Base-by-base conservation (phyloP, 345 rosid species). In the Pseudoturritis turrita region DNA sequence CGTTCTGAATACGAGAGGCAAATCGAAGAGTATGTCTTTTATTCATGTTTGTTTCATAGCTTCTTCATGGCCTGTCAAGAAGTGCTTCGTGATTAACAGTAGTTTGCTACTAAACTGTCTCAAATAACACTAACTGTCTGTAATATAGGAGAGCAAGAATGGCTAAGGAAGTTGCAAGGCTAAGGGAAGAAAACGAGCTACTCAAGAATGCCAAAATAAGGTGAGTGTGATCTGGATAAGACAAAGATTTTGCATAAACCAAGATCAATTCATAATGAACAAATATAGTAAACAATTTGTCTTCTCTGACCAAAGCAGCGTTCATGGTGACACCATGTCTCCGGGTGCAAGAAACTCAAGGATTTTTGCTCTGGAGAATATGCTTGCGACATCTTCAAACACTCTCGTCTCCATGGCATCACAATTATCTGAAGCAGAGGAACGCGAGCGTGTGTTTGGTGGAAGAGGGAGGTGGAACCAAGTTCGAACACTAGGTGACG, bases 381-480 rank as follows among this genome's bases (percentile, higher is more conserved):
- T 95, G 99, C 98, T 91, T 64, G 81, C 89, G 13, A 79, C 97
- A 66, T 86, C 99, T 46, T 91, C 99, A 66, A 85, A 84, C 77
- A 80, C 97, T 25, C 52, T 95, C 52, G 98, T 95, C 60, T 83
- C 97, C 41, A 95, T 95, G 99, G 99, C 99, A 72, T 88, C 99
- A 17, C 99, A 95, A 3, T 76, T 95, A 67, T 95, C 99, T 33
- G 99, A 91, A 83, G 98, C 98, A 52, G 99, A 95, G 82, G 99
- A 95, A 68, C 84, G 94, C n/a, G 98, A 88, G 72, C 87, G 95
- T 29, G 73, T 83, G 28, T 89, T 91, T 71, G 83, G 88, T 79
- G 99, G 98, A 49, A 88, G 86, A 71, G 99, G 99, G 28, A 92
- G 98, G 45, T 95, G 99, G 99, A 91, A 91, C 76, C 98, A 95